phyloP scores from a whole-genome alignment of 140 eudicot genomes.

The Anethum foeniculum region DNA sequence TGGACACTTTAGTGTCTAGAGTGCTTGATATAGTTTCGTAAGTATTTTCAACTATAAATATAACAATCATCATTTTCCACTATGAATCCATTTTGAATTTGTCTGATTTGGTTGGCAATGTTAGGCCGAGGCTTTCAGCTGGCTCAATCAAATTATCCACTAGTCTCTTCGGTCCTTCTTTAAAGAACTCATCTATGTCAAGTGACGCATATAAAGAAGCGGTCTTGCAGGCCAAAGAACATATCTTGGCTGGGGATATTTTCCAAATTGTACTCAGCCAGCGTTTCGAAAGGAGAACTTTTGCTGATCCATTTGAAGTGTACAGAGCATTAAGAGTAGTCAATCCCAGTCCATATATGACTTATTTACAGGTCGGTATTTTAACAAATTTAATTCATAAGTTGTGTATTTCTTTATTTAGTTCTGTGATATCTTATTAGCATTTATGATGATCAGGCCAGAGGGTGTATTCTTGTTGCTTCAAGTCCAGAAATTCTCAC shows the following conservation, averaged over 20 bases:
- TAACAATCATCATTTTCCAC: background rate
- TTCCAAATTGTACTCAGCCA: slow-evolving; percentile 96
- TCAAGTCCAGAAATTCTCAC: slow-evolving; percentile 99
- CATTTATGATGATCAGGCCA: slow-evolving; percentile 47
- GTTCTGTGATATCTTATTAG: slow-evolving; percentile 6
- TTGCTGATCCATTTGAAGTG: slow-evolving; percentile 98
- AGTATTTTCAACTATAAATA: background rate
- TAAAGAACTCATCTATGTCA: slow-evolving; percentile 73
- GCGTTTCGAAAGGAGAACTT: slow-evolving; percentile 89
- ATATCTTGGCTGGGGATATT: slow-evolving; percentile 93
- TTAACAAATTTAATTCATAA: background rate
- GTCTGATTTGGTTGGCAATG: slow-evolving; percentile 22
- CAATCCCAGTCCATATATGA: slow-evolving; percentile 99
- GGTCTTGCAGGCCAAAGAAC: slow-evolving; percentile 90
- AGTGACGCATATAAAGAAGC: slow-evolving; percentile 76
- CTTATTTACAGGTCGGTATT: slow-evolving; percentile 65
- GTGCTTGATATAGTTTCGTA: slow-evolving; percentile 58
- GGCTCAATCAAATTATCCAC: slow-evolving; percentile 78
- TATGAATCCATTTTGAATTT: slow-evolving; percentile 7
- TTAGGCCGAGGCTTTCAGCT: slow-evolving; percentile 82
- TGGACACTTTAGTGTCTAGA: slow-evolving; percentile 67
- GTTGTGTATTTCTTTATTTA: background rate
- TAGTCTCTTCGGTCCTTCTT: slow-evolving; percentile 65
- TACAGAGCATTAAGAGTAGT: slow-evolving; percentile 93
- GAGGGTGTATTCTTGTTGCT: slow-evolving; percentile 93